Conservation (phyloP, 768 basidiomycete species). For the Dendrothele bispora region DNA sequence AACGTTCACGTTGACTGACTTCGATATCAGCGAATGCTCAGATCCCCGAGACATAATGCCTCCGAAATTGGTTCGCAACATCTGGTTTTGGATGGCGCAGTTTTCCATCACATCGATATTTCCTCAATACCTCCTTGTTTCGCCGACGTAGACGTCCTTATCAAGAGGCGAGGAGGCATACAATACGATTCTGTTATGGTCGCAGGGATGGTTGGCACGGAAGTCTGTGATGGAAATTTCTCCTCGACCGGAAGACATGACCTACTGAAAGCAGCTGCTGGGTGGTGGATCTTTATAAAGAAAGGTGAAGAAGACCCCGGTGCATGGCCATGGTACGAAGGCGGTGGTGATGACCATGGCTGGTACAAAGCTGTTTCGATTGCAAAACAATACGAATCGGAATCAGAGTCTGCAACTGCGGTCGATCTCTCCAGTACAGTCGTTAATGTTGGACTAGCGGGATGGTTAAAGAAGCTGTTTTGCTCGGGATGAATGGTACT, state of each 20-base stretch:
- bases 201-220: slow-evolving; percentile 1
- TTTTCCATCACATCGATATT: neutral
- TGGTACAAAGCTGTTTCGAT: no score
- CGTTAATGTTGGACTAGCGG: no score
- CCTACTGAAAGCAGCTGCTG: neutral
- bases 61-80: neutral
- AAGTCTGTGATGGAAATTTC: neutral
- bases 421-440: no score
- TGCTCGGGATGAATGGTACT: no score
- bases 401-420: no score
- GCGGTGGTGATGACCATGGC: no score
- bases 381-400: no score
- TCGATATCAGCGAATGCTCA: neutral
- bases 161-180: neutral
- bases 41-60: neutral
- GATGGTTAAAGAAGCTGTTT: no score
- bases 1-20: neutral
- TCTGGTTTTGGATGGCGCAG: neutral
- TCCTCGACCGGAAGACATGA: slow-evolving; percentile 2
- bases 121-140: neutral
- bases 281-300: slow-evolving; percentile 8
- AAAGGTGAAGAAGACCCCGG: neutral
- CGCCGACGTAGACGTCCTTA: slow-evolving; percentile 1
- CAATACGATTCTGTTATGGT: neutral
- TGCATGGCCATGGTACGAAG: no score